Evolutionary conservation across 2,329 filamentous ascomycete genomes (phyloP), one percentile per base, ranked within the genome.

Genomic region (Penicillium glabrum): DNA sequence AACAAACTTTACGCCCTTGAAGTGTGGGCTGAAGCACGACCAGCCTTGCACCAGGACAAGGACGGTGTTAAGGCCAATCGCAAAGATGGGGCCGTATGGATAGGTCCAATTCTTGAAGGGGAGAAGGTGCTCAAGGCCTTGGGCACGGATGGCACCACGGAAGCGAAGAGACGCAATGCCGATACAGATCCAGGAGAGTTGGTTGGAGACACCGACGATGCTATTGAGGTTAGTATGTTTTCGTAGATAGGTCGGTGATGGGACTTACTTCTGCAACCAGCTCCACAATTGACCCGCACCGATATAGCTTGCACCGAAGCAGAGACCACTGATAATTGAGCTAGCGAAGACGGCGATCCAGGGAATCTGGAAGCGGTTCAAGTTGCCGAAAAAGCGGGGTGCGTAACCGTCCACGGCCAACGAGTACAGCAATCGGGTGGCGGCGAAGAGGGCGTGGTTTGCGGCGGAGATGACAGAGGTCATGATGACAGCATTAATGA

Each of bases 81-180:
- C 82, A 19, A 84, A 66, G 67, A 83, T 80, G 0, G 86, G 86
- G 0, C 86, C 85, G 56, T 77, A 82, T 0, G 86, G 86, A 58
- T 89, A 88, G 0, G 85, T 87, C 83, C 84, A 87, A 66, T 88
- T 88, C 58, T 81, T 83, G 73, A 86, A 89, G 0, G 86, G 85
- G 0, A 89, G 77, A 1, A 83, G 77, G 57, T 87, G 82, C 8
- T 84, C 83, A 48, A 86, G 81, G n/a, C 81, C 82, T 61, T 89
- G 86, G 2, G 73, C 68, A 46, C 77, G 76, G 53, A 89, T 73
- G 4, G 78, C 86, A 3, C 77, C 72, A 26, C 86, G 83, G 76
- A 89, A 89, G 26, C 86, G 84, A n/a, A 89, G 73, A 0, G 84
- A 88, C 0, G 86, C 82, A 53, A 88, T 77, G 7, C 85, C 82